Percentiles rank a stretch among this genome's conserved stretches.
phyloP scores from a whole-genome alignment of 2,329 filamentous ascomycete species.

The Xylaria sp. region DNA sequence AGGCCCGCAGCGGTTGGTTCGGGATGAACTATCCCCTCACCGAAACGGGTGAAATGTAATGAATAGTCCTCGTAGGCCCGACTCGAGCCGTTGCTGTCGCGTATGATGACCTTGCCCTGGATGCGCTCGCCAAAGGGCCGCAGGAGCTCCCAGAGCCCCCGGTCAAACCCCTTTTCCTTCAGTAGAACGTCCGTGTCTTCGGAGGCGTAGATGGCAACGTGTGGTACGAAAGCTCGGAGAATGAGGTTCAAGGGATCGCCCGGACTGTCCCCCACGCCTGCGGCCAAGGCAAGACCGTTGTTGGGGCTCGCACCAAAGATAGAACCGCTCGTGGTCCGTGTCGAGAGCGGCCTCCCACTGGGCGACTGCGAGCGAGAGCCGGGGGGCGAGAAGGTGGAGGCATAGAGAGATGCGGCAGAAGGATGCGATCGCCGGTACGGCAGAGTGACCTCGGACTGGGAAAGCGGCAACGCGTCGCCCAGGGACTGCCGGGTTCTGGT shows the following conservation, averaged over 20 bases:
- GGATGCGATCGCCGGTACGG: slow-evolving; percentile 66
- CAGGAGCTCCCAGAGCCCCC: slow-evolving; percentile 85
- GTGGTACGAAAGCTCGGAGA: slow-evolving; percentile 86
- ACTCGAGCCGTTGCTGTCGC: slow-evolving; percentile 89
- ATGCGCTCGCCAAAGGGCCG: slow-evolving; percentile 91
- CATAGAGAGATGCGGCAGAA: slow-evolving; percentile 69
- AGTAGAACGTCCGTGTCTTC: slow-evolving; percentile 84
- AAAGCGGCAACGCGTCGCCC: slow-evolving; percentile 57
- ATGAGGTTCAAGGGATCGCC: slow-evolving; percentile 73
- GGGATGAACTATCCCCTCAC: slow-evolving; percentile 64
- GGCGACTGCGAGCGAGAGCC: slow-evolving; percentile 76
- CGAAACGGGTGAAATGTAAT: slow-evolving; percentile 82
- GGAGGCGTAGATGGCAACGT: slow-evolving; percentile 88
- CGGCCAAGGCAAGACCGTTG: slow-evolving; percentile 57
- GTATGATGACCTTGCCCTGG: slow-evolving; percentile 85
- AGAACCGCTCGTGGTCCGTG: slow-evolving; percentile 66
- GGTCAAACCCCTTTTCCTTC: slow-evolving; percentile 82
- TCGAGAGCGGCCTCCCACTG: slow-evolving; percentile 67
- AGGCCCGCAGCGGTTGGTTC: slow-evolving; percentile 53
- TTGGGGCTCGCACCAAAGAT: slow-evolving; percentile 62
- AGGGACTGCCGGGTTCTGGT: slow-evolving; percentile 70
- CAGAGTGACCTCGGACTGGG: slow-evolving; percentile 64
- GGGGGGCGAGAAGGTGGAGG: slow-evolving; percentile 73
- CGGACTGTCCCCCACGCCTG: slow-evolving; percentile 56
- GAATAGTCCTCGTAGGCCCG: slow-evolving; percentile 89